These are phyloP conservation scores for Citrus cavaleriei DNA, from an alignment of 345 rosid species.

Conservation along the genomic window DNA sequence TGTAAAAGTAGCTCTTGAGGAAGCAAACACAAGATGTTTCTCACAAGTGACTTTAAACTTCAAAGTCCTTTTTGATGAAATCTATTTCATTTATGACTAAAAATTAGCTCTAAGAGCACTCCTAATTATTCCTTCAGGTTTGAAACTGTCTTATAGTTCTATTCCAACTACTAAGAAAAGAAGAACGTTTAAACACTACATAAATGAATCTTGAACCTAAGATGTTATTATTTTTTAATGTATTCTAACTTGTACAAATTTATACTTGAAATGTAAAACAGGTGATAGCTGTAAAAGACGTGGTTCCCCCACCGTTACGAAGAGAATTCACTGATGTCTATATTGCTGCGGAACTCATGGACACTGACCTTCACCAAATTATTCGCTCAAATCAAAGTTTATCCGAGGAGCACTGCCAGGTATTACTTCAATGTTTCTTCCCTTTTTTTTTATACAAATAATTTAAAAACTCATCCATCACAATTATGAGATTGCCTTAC, in stretches of 20 bases:
- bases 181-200: too few relatives aligned
- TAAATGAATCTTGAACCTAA: not conserved
- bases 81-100: not conserved
- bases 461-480: not conserved
- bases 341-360: conserved; percentile 84
- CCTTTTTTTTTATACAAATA: not conserved
- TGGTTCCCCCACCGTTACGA: conserved; percentile 85
- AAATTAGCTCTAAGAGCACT: not conserved
- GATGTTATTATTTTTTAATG: too few relatives aligned
- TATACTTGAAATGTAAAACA: conserved; percentile 27
- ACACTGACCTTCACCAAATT: conserved; percentile 95
- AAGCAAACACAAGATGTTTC: not conserved
- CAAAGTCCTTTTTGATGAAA: not conserved
- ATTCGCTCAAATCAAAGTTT: conserved; percentile 79
- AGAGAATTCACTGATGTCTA: conserved; percentile 88
- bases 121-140: not conserved
- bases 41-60: not conserved
- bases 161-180: too few relatives aligned
- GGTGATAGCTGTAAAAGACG: conserved; percentile 80
- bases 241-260: conserved; percentile 2
- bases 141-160: too few relatives aligned
- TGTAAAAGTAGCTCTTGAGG: not conserved
- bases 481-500: not conserved
- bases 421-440: conserved; percentile 14
- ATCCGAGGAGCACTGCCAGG: conserved; percentile 99